A percentile compares a stretch with the other conserved stretches of the same genome.
phyloP scores from a whole-genome alignment of 2,329 filamentous ascomycete genomes.

The Fusarium ramigenum region DNA sequence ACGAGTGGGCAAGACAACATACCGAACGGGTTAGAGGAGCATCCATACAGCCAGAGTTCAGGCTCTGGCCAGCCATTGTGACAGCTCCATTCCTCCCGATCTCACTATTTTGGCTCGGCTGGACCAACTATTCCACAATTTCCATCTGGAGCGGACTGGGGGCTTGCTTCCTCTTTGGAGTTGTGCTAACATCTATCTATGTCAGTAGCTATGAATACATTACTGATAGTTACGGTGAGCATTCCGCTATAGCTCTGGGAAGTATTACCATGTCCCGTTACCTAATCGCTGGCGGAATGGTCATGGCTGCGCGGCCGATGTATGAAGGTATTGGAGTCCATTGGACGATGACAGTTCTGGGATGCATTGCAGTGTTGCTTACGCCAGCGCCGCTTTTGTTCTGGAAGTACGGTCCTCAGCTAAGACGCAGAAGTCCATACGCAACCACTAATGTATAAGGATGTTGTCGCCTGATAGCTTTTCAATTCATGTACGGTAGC shows the following conservation, averaged over 20 bases:
- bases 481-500: background rate
- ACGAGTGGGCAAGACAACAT: slow-evolving; percentile 44
- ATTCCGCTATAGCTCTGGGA: slow-evolving; percentile 52
- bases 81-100: slow-evolving; percentile 60
- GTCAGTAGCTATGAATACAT: slow-evolving; percentile 65
- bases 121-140: slow-evolving; percentile 57
- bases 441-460: background rate
- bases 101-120: slow-evolving; percentile 67
- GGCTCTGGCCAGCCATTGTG: slow-evolving; percentile 63
- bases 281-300: slow-evolving; percentile 51
- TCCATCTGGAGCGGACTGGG: slow-evolving; percentile 60
- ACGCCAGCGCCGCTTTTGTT: slow-evolving; percentile 49
- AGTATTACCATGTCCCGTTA: slow-evolving; percentile 48
- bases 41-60: slow-evolving; percentile 60
- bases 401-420: slow-evolving; percentile 42
- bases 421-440: slow-evolving; percentile 1
- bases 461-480: background rate
- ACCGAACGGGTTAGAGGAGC: slow-evolving; percentile 52
- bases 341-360: slow-evolving; percentile 53
- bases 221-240: slow-evolving; percentile 65
- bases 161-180: slow-evolving; percentile 62
- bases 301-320: slow-evolving; percentile 51
- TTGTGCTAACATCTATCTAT: slow-evolving; percentile 59
- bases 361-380: slow-evolving; percentile 46
- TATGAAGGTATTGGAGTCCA: slow-evolving; percentile 52